These are phyloP conservation scores for Agaricus bisporus DNA, from an alignment of 768 basidiomycete species.

Conservation along the genomic window DNA sequence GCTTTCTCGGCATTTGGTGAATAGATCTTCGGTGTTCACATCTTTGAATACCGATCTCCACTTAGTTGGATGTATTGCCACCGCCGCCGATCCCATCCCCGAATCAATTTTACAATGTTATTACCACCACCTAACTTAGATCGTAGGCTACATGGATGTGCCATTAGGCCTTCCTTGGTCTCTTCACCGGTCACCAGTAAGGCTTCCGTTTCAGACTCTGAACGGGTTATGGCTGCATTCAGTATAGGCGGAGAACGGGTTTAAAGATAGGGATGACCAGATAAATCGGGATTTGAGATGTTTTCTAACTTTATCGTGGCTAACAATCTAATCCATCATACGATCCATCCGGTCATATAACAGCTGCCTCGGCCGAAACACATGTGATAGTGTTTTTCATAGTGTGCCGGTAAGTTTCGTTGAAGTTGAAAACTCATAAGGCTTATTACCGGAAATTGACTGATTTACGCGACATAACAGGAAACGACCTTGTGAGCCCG, in stretches of 20 bases:
- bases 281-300: conserved; percentile 26
- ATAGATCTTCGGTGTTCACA: neutral
- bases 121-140: no score
- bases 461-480: neutral
- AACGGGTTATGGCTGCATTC: conserved; percentile 11
- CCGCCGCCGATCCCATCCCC: conserved; percentile 1
- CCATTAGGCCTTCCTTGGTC: conserved; percentile 37
- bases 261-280: conserved; percentile 33
- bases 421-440: no score
- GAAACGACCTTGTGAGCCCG: conserved; percentile 15
- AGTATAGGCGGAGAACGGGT: conserved; percentile 35
- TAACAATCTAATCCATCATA: conserved; percentile 5
- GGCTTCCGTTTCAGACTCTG: conserved; percentile 16
- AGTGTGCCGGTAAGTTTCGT: conserved; percentile 16
- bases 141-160: no score
- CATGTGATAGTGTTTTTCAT: conserved; percentile 26
- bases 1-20: conserved; percentile 25
- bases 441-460: neutral
- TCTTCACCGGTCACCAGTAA: conserved; percentile 28
- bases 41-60: neutral
- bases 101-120: conserved; percentile 22
- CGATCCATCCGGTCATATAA: conserved; percentile 38
- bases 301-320: neutral
- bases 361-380: conserved; percentile 20
- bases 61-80: neutral